Evolutionary conservation across 75 land plant species (phyloP), one percentile per base, ranked within the genome.

Genomic region (Picea sitchensis): DNA sequence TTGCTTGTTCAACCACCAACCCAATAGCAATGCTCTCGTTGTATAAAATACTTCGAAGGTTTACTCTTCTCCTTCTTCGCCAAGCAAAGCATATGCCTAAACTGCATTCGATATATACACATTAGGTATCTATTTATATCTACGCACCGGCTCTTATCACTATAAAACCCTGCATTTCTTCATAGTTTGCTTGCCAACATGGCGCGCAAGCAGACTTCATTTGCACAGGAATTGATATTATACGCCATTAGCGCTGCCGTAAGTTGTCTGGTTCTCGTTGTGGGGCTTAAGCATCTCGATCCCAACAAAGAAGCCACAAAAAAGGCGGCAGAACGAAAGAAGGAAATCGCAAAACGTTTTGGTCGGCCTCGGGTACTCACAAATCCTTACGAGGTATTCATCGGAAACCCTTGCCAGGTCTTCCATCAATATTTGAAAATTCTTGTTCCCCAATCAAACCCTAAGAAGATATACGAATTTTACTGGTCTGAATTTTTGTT

Each of bases 281-380:
- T 80, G 8, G 98, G 94, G 11, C 82, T 96, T 18, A 88, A 87
- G 58, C 93, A 90, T 20, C 86, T 96, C 34, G 98, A 96, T 81
- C 98, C 98, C 20, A 94, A 96, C 81, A 91, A 92, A n/a, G 91
- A 75, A 5, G 86, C 94, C 79, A 73, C 85, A 69, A 94, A 91
- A 82, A 96, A 92, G 71, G 99, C 99, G 20, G 78, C 86, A 18
- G 91, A 96, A 82, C 94, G 88, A 12, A 96, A 96, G 97, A 96
- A 94, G 87, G 95, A 94, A 80, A 89, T 96, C 59, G 85, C 95
- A 79, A 96, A 94, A 82, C 99, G 97, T 12, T 85, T 94, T n/a
- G 97, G 97, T 47, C 95, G 99, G 0, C 96, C 97, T 61, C 88
- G 92, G 36, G 60, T 94, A 18, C 77, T 92, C 9, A 96, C 99